Base-by-base conservation (phyloP, 1,139 yeast species). In the Arxiozyma telluris region DNA sequence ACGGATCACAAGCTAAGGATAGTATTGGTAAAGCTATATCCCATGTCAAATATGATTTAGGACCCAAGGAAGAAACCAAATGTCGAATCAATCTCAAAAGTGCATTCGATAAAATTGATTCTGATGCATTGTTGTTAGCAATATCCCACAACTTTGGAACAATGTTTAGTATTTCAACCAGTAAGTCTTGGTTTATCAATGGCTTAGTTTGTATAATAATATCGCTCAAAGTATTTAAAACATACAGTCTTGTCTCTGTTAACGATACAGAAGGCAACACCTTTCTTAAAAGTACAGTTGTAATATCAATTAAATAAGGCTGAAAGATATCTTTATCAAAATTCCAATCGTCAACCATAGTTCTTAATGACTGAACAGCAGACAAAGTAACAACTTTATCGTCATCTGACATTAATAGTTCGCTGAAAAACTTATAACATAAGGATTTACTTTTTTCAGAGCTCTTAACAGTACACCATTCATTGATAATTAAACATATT, bases 291-390 rank as follows among this genome's bases (percentile, higher is more conserved):
- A 69, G 54, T n/a, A 78, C 67, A 2, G 71, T 65, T 8, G 88
- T 76, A 38, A 80, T 79, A 2, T 73, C 74, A 43, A 79, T 76
- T 54, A 87, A 72, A 63, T 71, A 89, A 0, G 94, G 90, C 56
- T 78, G 72, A 62, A 93, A 88, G 46, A 76, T 81, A 15, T 72
- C 73, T 56, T 87, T 82, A 46, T 82, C 77, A 66, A 91, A 90
- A 58, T 87, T 93, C 90, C 95, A 89, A 61, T 89, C 97, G 57
- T 88, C 93, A 34, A 90, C 75, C 50, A 87, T 76, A 30, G 80
- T 76, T 58, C 83, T 77, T 18, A 90, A 71, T 0, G 91, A 81
- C 62, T 84, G 87, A n/a, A 87, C 75, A 0, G 94, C 84, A 1
- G 95, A 81, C 25, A 91, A 68, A 60, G 78, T 78, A 1, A 93